These are phyloP conservation scores for Phycomyces blakesleeanus DNA, from an alignment of 192 early-diverging fungal species.

Conservation along the genomic window DNA sequence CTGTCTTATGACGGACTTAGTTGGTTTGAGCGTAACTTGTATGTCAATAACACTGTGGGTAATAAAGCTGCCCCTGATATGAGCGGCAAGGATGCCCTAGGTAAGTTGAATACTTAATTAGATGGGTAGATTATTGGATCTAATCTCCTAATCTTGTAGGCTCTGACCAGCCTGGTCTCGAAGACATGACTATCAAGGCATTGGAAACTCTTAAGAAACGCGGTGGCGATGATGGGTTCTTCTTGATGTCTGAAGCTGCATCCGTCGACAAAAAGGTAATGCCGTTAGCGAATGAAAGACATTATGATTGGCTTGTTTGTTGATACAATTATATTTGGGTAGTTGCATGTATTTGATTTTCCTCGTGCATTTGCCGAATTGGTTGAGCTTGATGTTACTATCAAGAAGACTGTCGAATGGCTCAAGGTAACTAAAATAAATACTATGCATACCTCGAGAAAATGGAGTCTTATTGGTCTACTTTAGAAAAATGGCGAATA, in stretches of 20 bases:
- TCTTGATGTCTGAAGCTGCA: constrained; percentile 64
- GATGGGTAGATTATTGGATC: background rate
- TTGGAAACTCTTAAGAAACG: constrained; percentile 57
- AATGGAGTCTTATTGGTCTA: background rate
- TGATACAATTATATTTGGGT: background rate
- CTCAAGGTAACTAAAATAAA: constrained; percentile 22
- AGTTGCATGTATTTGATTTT: constrained; percentile 58
- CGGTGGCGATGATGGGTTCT: constrained; percentile 57
- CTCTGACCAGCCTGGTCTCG: constrained; percentile 53
- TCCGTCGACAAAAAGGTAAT: constrained; percentile 54
- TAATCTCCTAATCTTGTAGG: background rate
- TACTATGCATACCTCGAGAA: too few relatives aligned
- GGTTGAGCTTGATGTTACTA: constrained; percentile 57
- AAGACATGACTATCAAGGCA: constrained; percentile 57
- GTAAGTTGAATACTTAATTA: background rate
- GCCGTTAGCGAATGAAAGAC: too few relatives aligned
- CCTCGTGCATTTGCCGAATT: constrained; percentile 61
- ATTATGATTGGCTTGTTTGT: background rate
- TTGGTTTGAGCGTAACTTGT: constrained; percentile 62
- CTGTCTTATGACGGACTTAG: background rate
- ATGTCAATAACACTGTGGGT: constrained; percentile 43
- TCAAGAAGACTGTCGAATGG: constrained; percentile 53
- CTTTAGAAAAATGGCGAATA: constrained; percentile 38
- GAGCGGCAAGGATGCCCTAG: constrained; percentile 38
- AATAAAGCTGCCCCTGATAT: constrained; percentile 41